phyloP scores from a whole-genome alignment of 495 filamentous ascomycete genomes.

The Neurospora sublineolata region DNA sequence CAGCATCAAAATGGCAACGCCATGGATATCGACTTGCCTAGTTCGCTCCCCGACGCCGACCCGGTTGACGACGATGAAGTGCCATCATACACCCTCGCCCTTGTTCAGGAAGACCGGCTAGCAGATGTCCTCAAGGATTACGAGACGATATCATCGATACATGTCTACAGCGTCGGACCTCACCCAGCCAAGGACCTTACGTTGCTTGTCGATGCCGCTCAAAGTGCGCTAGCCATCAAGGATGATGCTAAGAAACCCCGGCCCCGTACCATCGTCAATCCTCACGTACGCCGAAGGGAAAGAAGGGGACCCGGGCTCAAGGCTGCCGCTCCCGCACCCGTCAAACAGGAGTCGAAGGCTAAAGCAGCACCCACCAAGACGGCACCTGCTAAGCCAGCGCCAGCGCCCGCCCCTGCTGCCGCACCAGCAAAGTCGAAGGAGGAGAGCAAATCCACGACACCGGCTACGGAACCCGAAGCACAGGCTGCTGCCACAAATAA shows the following conservation, averaged over 20 bases:
- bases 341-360: slow-evolving; percentile 1
- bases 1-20: slow-evolving; percentile 31
- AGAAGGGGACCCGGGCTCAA: slow-evolving; percentile 15
- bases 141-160: slow-evolving; percentile 58
- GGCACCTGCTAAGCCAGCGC: slow-evolving; percentile 4
- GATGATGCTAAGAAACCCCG: slow-evolving; percentile 10
- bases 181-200: slow-evolving; percentile 63
- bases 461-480: slow-evolving; percentile 15
- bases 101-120: slow-evolving; percentile 72
- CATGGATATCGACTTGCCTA: slow-evolving; percentile 65
- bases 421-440: slow-evolving; percentile 21
- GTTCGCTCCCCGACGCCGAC: slow-evolving; percentile 50
- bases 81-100: slow-evolving; percentile 47
- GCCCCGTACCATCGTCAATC: slow-evolving; percentile 23
- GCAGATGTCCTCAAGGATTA: slow-evolving; percentile 59
- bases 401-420: slow-evolving; percentile 12
- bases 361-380: slow-evolving; percentile 10
- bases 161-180: slow-evolving; percentile 77
- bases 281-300: slow-evolving; percentile 29
- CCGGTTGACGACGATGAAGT: slow-evolving; percentile 26
- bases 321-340: slow-evolving; percentile 4
- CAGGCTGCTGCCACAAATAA: slow-evolving; percentile 27
- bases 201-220: slow-evolving; percentile 57
- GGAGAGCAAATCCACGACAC: slow-evolving; percentile 19
- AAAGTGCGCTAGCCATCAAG: slow-evolving; percentile 39